phyloP scores from a whole-genome alignment of 163 green algal genomes.

The Scenedesmus sp. region DNA sequence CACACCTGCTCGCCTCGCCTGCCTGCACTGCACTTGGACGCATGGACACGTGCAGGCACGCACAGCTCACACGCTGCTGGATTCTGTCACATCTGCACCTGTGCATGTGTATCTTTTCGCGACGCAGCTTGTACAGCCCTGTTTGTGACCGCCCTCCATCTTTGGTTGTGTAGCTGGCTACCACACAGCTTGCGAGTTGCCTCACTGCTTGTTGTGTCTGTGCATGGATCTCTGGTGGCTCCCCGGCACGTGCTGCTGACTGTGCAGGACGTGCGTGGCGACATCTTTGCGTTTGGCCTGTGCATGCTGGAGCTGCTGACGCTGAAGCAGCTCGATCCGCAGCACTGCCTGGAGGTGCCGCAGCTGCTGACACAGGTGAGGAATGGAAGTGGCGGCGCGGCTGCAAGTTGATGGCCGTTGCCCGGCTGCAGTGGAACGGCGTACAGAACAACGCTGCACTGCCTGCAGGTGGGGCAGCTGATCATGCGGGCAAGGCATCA shows the following conservation, averaged over 20 bases:
- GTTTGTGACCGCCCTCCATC: no score
- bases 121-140: no score
- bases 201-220: no score
- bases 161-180: not conserved
- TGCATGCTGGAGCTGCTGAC: conserved; percentile 95
- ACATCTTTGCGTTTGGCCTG: conserved; percentile 95
- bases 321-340: conserved; percentile 77
- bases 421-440: no score
- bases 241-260: not conserved
- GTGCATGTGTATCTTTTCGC: no score
- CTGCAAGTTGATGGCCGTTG: not conserved
- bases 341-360: conserved; percentile 69
- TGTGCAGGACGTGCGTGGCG: conserved; percentile 61
- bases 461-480: no score
- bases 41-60: no score
- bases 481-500: no score
- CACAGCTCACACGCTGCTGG: no score
- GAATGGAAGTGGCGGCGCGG: conserved; percentile 58
- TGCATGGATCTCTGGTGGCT: not conserved
- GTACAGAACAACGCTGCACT: no score
- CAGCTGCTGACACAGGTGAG: conserved; percentile 74
- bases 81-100: no score
- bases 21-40: not conserved
- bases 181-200: not conserved
- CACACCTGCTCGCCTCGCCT: not conserved